Base-by-base conservation (phyloP, 2,329 filamentous ascomycete species). In the Didymella glomerata region DNA sequence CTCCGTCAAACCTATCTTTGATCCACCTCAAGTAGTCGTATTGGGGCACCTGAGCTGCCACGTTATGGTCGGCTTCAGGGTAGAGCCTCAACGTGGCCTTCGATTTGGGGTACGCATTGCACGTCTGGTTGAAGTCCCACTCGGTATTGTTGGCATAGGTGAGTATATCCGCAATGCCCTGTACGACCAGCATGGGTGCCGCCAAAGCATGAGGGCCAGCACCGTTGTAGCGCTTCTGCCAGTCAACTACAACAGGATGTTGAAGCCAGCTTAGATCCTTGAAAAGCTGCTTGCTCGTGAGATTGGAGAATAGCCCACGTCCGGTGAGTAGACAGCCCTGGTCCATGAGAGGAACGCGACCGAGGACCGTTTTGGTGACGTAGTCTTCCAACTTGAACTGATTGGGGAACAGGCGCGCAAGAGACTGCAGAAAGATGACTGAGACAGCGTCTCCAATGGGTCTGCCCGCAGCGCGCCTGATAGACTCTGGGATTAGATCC, bases 171-270 rank as follows among this genome's bases (percentile, higher is more conserved):
- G 44, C 46, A 3, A 63, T 13, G 16, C 67, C 62, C 46, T 63
- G 60, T 16, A 68, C 59, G 1, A 70, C 67, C 4, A 68, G 49
- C 66, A 70, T 66, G 4, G 66, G 64, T 22, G 66, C 66, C 18
- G 67, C 64, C n/a, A 70, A 56, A 10, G 62, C 51, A 46, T 70
- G 60, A 11, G 63, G 62, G 2, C 66, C 67, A 13, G 60, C 64
- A 32, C 67, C 66, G n/a, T 68, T 68, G 50, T 64, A 68, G 13
- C 61, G 57, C 20, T 66, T 61, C 44, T 69, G 64, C 67, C 66
- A 68, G 41, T 66, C 60, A 3, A 68, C 53, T 8, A 67, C 60
- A 2, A 40, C 53, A 14, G 64, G 64, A 22, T 59, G 63, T 10
- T 66, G 36, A 4, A 67, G 60, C 66, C 64, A 69, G 49, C 44